Evolutionary conservation across 2,329 filamentous ascomycete species (phyloP).

Genomic region (Aspergillus sp.): DNA sequence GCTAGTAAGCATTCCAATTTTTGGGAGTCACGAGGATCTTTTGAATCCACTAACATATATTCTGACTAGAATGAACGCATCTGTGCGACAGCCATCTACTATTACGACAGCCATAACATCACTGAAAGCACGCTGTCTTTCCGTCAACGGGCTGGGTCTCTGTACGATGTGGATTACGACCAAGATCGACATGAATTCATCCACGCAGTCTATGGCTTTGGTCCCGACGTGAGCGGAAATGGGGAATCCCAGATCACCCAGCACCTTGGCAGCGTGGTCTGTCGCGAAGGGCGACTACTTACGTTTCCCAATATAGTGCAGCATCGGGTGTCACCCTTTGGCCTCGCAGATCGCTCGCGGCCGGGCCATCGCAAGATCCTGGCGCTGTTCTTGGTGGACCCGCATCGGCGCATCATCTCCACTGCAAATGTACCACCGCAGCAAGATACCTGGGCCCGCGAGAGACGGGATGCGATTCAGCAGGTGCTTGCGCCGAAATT

Average conservation of each 20-base stretch:
- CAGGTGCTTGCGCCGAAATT: not conserved
- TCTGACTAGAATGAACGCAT: slow-evolving; percentile 61
- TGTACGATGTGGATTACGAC: not conserved
- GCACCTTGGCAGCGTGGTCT: slow-evolving; percentile 6
- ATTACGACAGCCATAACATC: slow-evolving; percentile 64
- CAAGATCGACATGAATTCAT: not conserved
- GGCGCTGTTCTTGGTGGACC: slow-evolving; percentile 29
- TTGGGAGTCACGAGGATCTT: not conserved
- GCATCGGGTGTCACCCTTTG: slow-evolving; percentile 25
- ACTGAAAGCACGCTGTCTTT: slow-evolving; percentile 56
- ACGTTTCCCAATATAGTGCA: slow-evolving; percentile 20
- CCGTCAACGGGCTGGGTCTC: slow-evolving; percentile 34
- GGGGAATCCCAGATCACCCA: not conserved
- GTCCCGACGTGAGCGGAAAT: not conserved
- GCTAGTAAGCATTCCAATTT: slow-evolving; percentile 18
- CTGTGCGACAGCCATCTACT: slow-evolving; percentile 64
- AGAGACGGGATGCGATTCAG: not conserved
- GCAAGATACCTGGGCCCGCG: not conserved
- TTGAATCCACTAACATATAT: no score
- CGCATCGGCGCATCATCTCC: slow-evolving; percentile 25
- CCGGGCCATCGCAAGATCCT: slow-evolving; percentile 31
- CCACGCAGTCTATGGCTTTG: slow-evolving; percentile 8
- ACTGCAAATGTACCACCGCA: slow-evolving; percentile 30
- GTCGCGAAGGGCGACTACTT: slow-evolving; percentile 7
- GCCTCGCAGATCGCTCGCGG: slow-evolving; percentile 21